A percentile compares a stretch with the other conserved stretches of the same genome.
These are phyloP conservation scores for Colletotrichum sojae DNA, from an alignment of 2,329 filamentous ascomycete species.

Conservation along the genomic window DNA sequence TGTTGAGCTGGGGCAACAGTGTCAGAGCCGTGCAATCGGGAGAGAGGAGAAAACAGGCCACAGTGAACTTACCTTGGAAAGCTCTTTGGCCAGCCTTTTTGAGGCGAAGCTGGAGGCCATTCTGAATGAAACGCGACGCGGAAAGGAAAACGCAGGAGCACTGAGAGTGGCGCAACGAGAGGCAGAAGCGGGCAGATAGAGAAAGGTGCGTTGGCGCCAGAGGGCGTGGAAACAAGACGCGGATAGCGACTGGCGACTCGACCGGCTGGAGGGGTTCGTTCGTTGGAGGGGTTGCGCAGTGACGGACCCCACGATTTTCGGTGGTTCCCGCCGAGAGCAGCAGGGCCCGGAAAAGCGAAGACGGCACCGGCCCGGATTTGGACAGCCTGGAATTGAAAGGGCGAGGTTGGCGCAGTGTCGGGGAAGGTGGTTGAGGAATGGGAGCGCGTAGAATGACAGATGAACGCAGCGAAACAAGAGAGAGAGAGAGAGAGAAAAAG, in stretches of 20 bases:
- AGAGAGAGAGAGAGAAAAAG: background rate
- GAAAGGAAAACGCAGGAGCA: background rate
- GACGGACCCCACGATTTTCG: slow-evolving; percentile 39
- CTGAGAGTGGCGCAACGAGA: slow-evolving; percentile 2
- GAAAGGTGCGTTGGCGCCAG: slow-evolving; percentile 7
- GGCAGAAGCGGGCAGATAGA: background rate
- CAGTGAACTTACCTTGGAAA: slow-evolving; percentile 63
- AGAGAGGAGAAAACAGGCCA: too few species aligned
- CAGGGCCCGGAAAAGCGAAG: slow-evolving; percentile 12
- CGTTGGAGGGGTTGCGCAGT: slow-evolving; percentile 34
- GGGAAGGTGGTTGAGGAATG: too few species aligned
- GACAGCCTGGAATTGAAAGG: background rate
- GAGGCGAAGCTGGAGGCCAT: slow-evolving; percentile 64
- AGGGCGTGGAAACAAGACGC: background rate
- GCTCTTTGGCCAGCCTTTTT: slow-evolving; percentile 73
- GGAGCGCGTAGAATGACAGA: background rate
- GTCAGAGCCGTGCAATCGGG: slow-evolving; percentile 21
- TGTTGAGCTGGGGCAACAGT: slow-evolving; percentile 48
- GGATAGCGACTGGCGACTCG: slow-evolving; percentile 20
- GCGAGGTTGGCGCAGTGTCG: too few species aligned
- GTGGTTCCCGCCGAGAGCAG: slow-evolving; percentile 36
- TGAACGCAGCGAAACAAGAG: slow-evolving; percentile 8
- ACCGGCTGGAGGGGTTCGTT: slow-evolving; percentile 24
- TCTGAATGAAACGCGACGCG: slow-evolving; percentile 23
- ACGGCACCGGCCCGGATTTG: slow-evolving; percentile 15